Base-by-base conservation (phyloP, 139 green algal species). In the Yamagishiella unicocca region DNA sequence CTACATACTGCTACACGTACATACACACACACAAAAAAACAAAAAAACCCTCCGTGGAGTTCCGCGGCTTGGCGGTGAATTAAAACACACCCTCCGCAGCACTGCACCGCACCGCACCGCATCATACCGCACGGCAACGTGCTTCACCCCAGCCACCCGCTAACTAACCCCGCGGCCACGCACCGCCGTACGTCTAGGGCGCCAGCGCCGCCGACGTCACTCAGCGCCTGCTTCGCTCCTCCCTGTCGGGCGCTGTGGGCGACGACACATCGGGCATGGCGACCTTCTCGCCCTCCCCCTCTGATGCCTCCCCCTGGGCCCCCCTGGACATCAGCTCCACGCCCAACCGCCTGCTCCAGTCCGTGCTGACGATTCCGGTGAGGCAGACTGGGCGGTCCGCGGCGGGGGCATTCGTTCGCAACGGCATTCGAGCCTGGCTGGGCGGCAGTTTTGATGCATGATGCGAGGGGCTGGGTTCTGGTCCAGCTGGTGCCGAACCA, bases 271-370 rank as follows among this genome's bases (percentile, higher is more conserved):
- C 83, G 2, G 92, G 92, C 80, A 85, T 73, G 46, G 92, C 43
- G 50, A 93, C 91, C 70, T 85, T 94, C 70, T 79, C n/a, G 35
- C 91, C 91, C 19, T 21, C 37, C 9, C 46, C 14, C 1, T n/a
- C 31, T 31, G 7, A 7, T 31, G 19, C n/a, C 46, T 8, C 8
- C 6, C 19, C 42, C 5, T 86, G 80, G 80, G 80, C 4, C 8
- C 25, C 88, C 14, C 66, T 92, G 5, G 92, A 94, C 81, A 85
- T 94, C 68, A 92, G 84, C 86, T 83, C 87, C 43, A 94, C 92
- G 12, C 91, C 92, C 33, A 94, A 94, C 85, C 83, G 92, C 43
- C 68, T 94, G 74, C 88, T 94, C 17, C 46, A 79, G 37, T 83
- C 72, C 33, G 53, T 71, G 62, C 73, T 94, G 61, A 42, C n/a